Evolutionary conservation across 169 alveolate species (phyloP), one percentile per base, ranked within the genome.

Genomic region (Cryptosporidium muris): DNA sequence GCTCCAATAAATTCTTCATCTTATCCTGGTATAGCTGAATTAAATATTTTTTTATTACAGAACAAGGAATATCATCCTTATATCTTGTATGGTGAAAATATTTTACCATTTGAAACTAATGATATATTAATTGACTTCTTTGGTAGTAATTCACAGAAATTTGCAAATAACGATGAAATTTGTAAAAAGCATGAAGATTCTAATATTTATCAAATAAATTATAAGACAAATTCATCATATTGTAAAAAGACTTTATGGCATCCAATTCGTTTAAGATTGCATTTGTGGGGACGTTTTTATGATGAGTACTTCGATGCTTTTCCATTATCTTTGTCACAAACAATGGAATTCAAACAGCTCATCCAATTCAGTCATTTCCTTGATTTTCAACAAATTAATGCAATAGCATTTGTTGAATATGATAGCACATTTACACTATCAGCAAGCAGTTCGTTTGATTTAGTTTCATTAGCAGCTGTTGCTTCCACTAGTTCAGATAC

Each of bases 271-370:
- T 60, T 74, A 14, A 74, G 85, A 42, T 49, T 74, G 40, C 85
- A 74, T 47, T 49, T 74, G 11, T 74, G 85, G 85, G 85, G 85
- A 4, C 54, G 67, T 14, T 74, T 74, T 40, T 74, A 74, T 49
- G 85, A 74, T 45, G 85, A 74, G 2, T 74, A 74, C 16, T 54
- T 74, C 34, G 85, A 74, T 6, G 67, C 85, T n/a, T 74, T 74
- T 42, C 85, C 85, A 12, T 48, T 74, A 4, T 38, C 85, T 8
- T 58, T 74, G 14, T 56, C 85, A 7, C 74, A 74, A 51, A 74
- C 85, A 2, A 25, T 74, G 16, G 85, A 74, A 64, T 43, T 47
- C n/a, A 53, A 40, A 12, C 66, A 74, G 16, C 45, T 74, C 36
- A 74, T 74, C 63, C 40, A 45, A 40, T 37, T 74, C 60, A 74